phyloP scores from a whole-genome alignment of 495 filamentous ascomycete genomes.

The Haplographium delicatum region DNA sequence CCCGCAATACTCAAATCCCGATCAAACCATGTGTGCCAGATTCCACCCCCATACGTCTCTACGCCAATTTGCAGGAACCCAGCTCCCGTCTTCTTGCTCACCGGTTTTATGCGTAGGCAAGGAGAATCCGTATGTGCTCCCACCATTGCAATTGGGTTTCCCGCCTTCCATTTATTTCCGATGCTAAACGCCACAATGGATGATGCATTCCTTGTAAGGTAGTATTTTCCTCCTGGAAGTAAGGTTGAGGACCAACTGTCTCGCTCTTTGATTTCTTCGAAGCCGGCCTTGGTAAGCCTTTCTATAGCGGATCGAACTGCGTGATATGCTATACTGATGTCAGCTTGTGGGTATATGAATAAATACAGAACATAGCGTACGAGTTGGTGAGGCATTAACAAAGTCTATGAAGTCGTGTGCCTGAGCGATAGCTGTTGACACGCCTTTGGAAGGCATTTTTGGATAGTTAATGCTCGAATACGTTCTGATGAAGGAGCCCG shows the following conservation, averaged over 20 bases:
- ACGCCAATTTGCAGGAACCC: constrained; percentile 96
- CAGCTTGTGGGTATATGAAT: too few species aligned
- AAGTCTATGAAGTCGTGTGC: constrained; percentile 87
- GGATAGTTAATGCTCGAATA: background rate
- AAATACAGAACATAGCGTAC: constrained; percentile 46
- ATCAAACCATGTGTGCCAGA: constrained; percentile 88
- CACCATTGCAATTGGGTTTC: constrained; percentile 91
- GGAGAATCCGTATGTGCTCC: constrained; percentile 97
- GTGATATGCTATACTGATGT: constrained; percentile 70
- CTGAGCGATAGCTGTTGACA: constrained; percentile 47
- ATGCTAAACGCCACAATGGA: constrained; percentile 94
- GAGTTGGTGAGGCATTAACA: constrained; percentile 90
- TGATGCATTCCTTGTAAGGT: constrained; percentile 88
- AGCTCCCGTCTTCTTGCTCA: constrained; percentile 75
- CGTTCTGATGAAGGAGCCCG: background rate
- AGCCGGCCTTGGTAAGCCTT: constrained; percentile 74
- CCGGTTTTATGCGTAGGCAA: constrained; percentile 84
- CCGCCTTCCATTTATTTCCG: constrained; percentile 87
- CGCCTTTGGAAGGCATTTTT: constrained; percentile 16
- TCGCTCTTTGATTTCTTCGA: constrained; percentile 82
- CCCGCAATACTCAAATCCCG: constrained; percentile 89
- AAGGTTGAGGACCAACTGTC: constrained; percentile 80
- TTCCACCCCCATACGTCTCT: constrained; percentile 91
- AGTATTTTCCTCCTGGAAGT: constrained; percentile 89
- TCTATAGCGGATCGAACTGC: constrained; percentile 75